These are phyloP conservation scores for Xylaria acuta DNA, from an alignment of 495 filamentous ascomycete species.

Conservation along the genomic window DNA sequence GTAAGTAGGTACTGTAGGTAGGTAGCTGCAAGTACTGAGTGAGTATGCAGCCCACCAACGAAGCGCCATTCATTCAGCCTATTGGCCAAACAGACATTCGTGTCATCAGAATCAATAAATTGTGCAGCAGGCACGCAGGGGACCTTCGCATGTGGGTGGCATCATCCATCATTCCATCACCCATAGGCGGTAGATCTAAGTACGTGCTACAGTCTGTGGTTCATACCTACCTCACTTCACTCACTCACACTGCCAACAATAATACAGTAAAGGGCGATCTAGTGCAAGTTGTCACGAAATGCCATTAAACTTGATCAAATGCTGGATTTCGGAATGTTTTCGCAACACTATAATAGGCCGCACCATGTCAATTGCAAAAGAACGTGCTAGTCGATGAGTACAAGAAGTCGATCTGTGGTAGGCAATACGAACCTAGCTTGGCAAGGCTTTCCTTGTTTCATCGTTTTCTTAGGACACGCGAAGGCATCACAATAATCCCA, in stretches of 20 bases:
- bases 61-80: conserved; percentile 1
- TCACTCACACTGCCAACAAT: neutral
- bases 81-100: neutral
- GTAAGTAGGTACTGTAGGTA: neutral
- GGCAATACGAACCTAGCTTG: neutral
- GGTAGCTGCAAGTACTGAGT: no score
- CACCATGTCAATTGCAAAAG: neutral
- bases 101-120: neutral
- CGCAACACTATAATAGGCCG: neutral
- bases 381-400: neutral
- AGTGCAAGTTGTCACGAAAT: neutral
- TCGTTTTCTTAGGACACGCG: neutral
- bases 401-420: neutral
- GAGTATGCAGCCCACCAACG: conserved; percentile 5
- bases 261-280: neutral
- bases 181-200: neutral
- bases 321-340: neutral
- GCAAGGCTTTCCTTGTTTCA: neutral
- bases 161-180: neutral
- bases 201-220: neutral
- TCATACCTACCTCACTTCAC: neutral
- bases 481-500: neutral
- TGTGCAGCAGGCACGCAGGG: neutral
- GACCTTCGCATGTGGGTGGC: neutral
- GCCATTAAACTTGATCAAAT: neutral